Evolutionary conservation across 331 rosid genomes (phyloP), one percentile per base, ranked within the genome.

Genomic region (Arachis monticola): DNA sequence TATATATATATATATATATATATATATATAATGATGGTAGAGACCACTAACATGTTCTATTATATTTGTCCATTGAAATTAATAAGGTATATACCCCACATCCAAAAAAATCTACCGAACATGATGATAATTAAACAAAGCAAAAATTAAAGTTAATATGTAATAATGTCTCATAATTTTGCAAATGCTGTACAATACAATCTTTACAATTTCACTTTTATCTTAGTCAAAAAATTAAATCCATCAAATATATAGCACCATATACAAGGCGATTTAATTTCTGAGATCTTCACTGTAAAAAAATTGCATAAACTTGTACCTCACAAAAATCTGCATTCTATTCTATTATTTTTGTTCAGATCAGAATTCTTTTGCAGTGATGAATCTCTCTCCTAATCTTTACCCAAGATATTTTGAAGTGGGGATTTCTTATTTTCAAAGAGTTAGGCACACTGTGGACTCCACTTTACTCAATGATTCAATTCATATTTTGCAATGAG

Each of bases 401-500:
- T 11, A 17, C 35, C 67, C 6, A 35, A 61, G 53, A 77, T 72
- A 61, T 17, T 53, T 6, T 38, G 45, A 58, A 46, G 32, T 38
- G 55, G 35, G 45, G n/a, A 10, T 61, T 55, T 75, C 42, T 12
- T 50, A 64, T 13, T 32, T 13, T 38, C 5, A 38, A 5, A 35
- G 57, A 63, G 67, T 17, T 22, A 42, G 79, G 30, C 76, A 56
- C 62, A 60, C 17, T 50, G 61, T 73, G 44, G 13, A 47, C 31
- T 68, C 76, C 60, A 11, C 35, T 71, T 42, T 71, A 46, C 40
- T 38, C 41, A 38, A 38, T 22, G 32, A 73, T 59, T 79, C 79
- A 73, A 69, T 59, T 79, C 79, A 73, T 3, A 10, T 69, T 65
- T 83, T 45, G 50, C 51, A 35, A 17, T 7, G 63, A 59, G 81